Evolutionary conservation across 192 early-diverging fungal species (phyloP), one percentile per base, ranked within the genome.

Genomic region (Coemansia sp.): DNA sequence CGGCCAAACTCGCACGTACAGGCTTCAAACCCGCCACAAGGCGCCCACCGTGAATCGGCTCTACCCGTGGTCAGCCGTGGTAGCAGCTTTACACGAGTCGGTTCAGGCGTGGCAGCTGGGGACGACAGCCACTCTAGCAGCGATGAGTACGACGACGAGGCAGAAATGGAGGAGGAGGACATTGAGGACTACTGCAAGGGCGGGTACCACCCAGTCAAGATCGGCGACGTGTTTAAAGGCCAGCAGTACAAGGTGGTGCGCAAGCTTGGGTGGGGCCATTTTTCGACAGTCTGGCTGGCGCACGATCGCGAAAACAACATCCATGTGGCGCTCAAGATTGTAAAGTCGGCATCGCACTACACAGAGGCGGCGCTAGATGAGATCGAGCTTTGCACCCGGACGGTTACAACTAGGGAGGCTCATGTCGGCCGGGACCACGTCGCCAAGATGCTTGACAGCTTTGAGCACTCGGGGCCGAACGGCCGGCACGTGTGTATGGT

Each of bases 221-320:
- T 95, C 31, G 94, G 92, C 7, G 97, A 99, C 65, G 61, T 45
- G 19, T 96, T 92, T 73, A 88, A 91, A 46, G 87, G 91, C 13
- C 85, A 86, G 7, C 87, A 91, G 22, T 99, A 99, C 80, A 83
- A 75, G n/a, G 85, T 97, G 22, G 71, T 97, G 44, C 88, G 92
- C 65, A 99, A 99, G 77, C 89, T 99, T 38, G 97, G 97, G 17
- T 99, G 97, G 97, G 97, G 97, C 15, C 97, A 99, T 69, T 99
- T 99, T 69, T 95, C 94, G 27, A 99, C 97, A 0, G 97, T 99
- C 9, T 99, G 97, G 97, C 87, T 99, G 51, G 93, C 90, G 12
- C 84, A 86, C 59, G 95, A 98, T 75, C 74, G 74, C 65, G 80
- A 85, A 87, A 85, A 75, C 20, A 83, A 90, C 61, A 90, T 89